These are phyloP conservation scores for Sphagnum contortum DNA, from an alignment of 225 moss, liverwort and hornwort genomes.

Conservation along the genomic window DNA sequence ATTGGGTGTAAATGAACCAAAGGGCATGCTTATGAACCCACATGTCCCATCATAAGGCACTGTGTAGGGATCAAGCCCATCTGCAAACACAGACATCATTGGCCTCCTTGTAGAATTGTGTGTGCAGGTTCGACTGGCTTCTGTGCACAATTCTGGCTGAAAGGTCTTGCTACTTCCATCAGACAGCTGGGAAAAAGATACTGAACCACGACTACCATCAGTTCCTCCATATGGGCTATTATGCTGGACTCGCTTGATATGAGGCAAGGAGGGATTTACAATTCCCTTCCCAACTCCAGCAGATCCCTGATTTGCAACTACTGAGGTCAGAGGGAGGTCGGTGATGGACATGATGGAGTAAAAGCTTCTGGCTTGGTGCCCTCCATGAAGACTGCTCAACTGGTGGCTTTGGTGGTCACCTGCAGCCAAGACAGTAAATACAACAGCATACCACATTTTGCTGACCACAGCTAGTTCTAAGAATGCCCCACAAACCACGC, in stretches of 20 bases:
- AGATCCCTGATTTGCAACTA: constrained; percentile 40
- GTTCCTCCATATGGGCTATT: constrained; percentile 40
- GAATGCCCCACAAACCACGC: too few species aligned
- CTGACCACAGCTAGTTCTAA: too few species aligned
- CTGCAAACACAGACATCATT: constrained; percentile 58
- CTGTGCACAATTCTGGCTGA: constrained; percentile 39
- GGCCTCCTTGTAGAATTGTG: constrained; percentile 63
- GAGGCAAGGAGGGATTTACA: constrained; percentile 47
- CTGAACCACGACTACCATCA: constrained; percentile 29
- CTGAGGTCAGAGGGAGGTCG: constrained; percentile 58
- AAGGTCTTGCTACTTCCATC: constrained; percentile 69
- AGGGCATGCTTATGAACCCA: constrained; percentile 58
- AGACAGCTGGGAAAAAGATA: constrained; percentile 62
- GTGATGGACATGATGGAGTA: constrained; percentile 46
- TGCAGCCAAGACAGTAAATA: constrained; percentile 1
- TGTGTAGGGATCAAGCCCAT: constrained; percentile 63
- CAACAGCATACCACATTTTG: too few species aligned
- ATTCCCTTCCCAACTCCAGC: constrained; percentile 35
- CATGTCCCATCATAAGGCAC: constrained; percentile 57
- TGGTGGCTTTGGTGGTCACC: constrained; percentile 58
- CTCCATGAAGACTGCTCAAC: constrained; percentile 32
- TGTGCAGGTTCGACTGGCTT: constrained; percentile 63
- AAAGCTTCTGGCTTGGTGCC: constrained; percentile 41
- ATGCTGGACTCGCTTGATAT: constrained; percentile 57
- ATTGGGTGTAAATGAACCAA: constrained; percentile 65